Evolutionary conservation across 805 yeast species (phyloP), one percentile per base, ranked within the genome.

Genomic region (Candida dendrica): DNA sequence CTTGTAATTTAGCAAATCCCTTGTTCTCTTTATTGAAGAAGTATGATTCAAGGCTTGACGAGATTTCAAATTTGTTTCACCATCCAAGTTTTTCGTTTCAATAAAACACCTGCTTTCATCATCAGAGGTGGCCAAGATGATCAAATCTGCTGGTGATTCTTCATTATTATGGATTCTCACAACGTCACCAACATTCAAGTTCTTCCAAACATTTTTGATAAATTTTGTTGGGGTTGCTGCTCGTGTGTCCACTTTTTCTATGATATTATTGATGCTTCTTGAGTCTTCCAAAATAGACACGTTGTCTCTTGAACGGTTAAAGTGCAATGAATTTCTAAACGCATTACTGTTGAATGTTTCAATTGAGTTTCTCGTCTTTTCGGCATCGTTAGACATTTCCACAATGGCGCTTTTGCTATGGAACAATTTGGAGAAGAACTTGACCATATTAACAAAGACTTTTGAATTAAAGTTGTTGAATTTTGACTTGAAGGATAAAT

Each of bases 41-140:
- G 82, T 72, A 50, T 77, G 74, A 52, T 80, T 77, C 49, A 84
- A 60, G 6, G 89, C 81, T 57, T 79, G 84, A 52, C 81, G 80
- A 37, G 81, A 79, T 60, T 84, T 84, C 61, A 85, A 65, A 51
- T 84, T 84, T 1, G 93, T 77, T 54, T 77, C 83, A 60, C 95
- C 93, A 61, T 84, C 95, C 49, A 84, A 68, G 59, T 84, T 84
- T 54, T 84, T 84, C 0, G 95, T 84, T 58, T 84, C 95, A 15
- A 84, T 77, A 52, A 77, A 82, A 55, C 82, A 76, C 41, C 66
- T 65, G 30, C 74, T 76, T 44, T 75, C 79, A 8, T 59, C 56
- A 49, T 75, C 79, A 31, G 77, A 68, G 6, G 80, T 64, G 7
- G 80, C 62, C 5, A 78, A 55, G 20, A 77, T 56, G 32, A 76